These are phyloP conservation scores for Tolypocladium endophyticum DNA, from an alignment of 2,329 filamentous ascomycete genomes.

Conservation along the genomic window DNA sequence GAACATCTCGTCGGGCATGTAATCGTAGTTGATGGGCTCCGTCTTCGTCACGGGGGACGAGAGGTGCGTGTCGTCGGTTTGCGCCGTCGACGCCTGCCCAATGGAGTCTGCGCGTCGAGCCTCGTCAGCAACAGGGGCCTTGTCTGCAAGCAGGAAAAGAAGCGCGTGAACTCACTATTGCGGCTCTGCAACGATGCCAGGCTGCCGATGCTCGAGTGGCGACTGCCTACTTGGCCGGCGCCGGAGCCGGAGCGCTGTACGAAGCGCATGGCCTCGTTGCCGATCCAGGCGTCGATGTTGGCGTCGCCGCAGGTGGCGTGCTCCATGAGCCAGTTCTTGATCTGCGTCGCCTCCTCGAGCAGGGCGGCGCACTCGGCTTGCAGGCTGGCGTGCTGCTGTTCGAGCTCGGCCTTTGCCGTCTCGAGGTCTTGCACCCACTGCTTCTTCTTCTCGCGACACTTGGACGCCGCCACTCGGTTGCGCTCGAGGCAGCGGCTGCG, in stretches of 20 bases:
- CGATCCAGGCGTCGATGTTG: slow-evolving; percentile 43
- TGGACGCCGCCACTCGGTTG: slow-evolving; percentile 63
- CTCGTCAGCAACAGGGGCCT: neutral
- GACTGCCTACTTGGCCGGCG: neutral
- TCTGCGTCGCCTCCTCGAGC: slow-evolving; percentile 30
- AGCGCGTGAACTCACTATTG: neutral
- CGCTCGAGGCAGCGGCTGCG: slow-evolving; percentile 53
- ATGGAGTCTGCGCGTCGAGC: neutral
- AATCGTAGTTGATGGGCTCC: slow-evolving; percentile 20
- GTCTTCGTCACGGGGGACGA: neutral
- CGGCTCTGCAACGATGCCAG: neutral
- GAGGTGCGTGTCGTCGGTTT: neutral
- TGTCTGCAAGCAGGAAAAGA: neutral
- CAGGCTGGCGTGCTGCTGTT: slow-evolving; percentile 30
- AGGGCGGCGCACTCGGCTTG: slow-evolving; percentile 32
- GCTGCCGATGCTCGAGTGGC: slow-evolving; percentile 3
- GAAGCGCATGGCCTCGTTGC: slow-evolving; percentile 39
- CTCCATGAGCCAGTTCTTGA: slow-evolving; percentile 41
- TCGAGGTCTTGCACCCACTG: slow-evolving; percentile 40
- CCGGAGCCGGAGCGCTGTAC: slow-evolving; percentile 19
- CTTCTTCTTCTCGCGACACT: slow-evolving; percentile 61
- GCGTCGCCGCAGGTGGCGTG: slow-evolving; percentile 41
- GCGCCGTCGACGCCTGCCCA: neutral
- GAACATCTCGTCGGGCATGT: slow-evolving; percentile 25
- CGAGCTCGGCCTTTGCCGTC: slow-evolving; percentile 31